Base-by-base conservation (phyloP, 2,329 filamentous ascomycete species). In the Helotiales sp. region DNA sequence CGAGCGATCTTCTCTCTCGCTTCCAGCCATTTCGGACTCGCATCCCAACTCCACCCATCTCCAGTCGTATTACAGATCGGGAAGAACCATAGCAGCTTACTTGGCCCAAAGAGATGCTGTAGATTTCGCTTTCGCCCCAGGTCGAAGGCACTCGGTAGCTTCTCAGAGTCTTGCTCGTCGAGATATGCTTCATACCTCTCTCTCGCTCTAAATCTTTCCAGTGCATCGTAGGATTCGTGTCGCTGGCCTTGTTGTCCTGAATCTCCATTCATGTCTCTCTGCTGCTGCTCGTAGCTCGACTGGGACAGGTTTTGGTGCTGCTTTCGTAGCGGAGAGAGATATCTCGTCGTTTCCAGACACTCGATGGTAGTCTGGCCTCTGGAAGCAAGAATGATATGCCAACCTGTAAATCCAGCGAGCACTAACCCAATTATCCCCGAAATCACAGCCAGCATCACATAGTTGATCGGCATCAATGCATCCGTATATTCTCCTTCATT, bases 11-110 rank as follows among this genome's bases (percentile, higher is more conserved):
- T 82, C 6, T 93, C 89, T 50, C 89, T 84, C 3, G 90, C 91
- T 40, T 89, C 88, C 2, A 92, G 70, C 91, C 96, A 99, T 71
- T 87, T 88, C 0, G 87, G 85, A 75, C 89, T 96, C 0, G 94
- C 87, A 75, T 97, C 93, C 96, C 96, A 99, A 52, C 84, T 85
- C 95, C 95, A 99, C 24, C 96, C 96, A 78, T 99, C 93, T 37
- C 95, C 95, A 0, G 88, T 92, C 1, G 93, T 97, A 75, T 91
- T 98, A 78, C 87, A 88, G 54, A 98, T 82, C 0, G 96, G 96
- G 1, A 98, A 69, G 30, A 84, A 81, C 95, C 96, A 98, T 8
- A 96, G 82, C 28, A 87, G 79, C 1, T 89, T 89, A 0, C 82
- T 87, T 0, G 87, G 86, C 0, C 96, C 96, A 71, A 99, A 93